Evolutionary conservation across 2,329 filamentous ascomycete genomes (phyloP).

Genomic region (Aspergillus hortae): DNA sequence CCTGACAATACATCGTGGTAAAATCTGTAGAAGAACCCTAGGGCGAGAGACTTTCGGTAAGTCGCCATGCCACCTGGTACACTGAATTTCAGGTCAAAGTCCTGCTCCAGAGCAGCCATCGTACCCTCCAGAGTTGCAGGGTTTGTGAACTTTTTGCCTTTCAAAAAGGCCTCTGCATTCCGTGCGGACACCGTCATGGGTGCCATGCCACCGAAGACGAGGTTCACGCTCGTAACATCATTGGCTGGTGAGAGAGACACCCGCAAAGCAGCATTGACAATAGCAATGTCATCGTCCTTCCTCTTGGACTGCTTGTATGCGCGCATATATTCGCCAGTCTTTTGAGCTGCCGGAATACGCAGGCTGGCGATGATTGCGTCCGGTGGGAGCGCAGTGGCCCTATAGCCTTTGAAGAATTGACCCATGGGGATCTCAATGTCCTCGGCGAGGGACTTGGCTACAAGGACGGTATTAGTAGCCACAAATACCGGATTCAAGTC

Average conservation of each 20-base stretch:
- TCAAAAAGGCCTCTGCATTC: conserved; percentile 68
- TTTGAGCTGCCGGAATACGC: conserved; percentile 72
- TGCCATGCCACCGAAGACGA: conserved; percentile 95
- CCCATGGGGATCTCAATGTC: conserved; percentile 87
- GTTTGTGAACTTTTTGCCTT: conserved; percentile 76
- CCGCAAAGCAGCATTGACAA: conserved; percentile 83
- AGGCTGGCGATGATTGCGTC: conserved; percentile 84
- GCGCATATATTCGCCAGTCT: conserved; percentile 77
- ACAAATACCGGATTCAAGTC: conserved; percentile 94
- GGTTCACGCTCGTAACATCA: conserved; percentile 67
- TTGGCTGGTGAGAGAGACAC: conserved; percentile 68
- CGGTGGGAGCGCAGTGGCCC: conserved; percentile 73
- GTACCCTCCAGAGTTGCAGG: conserved; percentile 80
- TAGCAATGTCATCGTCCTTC: conserved; percentile 97
- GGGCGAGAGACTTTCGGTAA: conserved; percentile 83
- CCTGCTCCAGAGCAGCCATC: conserved; percentile 83
- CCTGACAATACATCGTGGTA: conserved; percentile 80
- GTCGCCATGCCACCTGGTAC: conserved; percentile 98
- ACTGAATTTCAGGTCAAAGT: conserved; percentile 84
- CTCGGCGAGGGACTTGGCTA: conserved; percentile 71
- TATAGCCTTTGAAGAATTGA: conserved; percentile 88
- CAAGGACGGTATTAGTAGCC: conserved; percentile 74
- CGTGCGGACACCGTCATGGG: conserved; percentile 85
- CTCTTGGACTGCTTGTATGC: conserved; percentile 96
- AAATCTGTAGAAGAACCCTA: conserved; percentile 96